phyloP scores from a whole-genome alignment of 306 rosid species.

The Herpetospermum pedunculosum region DNA sequence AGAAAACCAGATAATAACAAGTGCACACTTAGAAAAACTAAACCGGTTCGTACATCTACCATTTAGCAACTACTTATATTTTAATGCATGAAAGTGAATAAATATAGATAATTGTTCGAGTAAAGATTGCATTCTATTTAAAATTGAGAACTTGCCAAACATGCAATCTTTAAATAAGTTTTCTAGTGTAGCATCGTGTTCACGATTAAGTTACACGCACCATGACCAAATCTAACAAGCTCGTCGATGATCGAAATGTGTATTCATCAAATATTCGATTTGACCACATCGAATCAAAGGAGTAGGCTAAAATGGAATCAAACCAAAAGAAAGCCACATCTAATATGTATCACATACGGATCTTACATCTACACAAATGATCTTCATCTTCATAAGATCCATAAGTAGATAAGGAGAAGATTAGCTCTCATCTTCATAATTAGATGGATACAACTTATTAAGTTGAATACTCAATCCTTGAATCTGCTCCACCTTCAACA shows the following conservation, averaged over 20 bases:
- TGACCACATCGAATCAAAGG: background rate
- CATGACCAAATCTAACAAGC: background rate
- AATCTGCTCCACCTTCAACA: background rate
- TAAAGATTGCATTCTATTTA: no score
- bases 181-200: no score
- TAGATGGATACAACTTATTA: background rate
- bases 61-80: no score
- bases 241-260: background rate
- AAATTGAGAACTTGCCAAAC: no score
- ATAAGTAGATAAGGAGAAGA: background rate
- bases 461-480: background rate
- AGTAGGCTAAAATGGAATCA: background rate
- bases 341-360: background rate
- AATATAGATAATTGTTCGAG: no score
- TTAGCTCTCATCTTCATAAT: background rate
- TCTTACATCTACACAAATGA: background rate
- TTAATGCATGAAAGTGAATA: no score
- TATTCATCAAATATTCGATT: background rate
- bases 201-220: no score
- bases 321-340: background rate
- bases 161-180: no score
- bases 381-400: background rate
- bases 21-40: no score
- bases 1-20: no score
- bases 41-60: no score